phyloP scores from a whole-genome alignment of 225 moss, liverwort and hornwort genomes.

The Rhytidiadelphus loreus region DNA sequence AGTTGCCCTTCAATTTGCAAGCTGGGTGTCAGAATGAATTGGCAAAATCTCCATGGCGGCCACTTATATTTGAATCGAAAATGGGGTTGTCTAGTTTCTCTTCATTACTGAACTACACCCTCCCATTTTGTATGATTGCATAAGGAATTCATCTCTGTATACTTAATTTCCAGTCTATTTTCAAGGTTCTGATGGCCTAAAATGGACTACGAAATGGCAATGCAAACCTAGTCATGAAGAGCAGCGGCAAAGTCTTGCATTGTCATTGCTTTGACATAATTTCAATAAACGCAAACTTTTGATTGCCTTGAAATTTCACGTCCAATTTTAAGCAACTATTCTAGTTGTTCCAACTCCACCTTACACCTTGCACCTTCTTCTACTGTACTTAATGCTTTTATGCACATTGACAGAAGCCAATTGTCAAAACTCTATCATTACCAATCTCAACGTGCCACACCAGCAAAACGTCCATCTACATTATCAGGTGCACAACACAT shows the following conservation, averaged over 20 bases:
- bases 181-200: neutral
- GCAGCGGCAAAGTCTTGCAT: neutral
- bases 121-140: neutral
- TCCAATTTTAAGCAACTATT: neutral
- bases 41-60: neutral
- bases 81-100: neutral
- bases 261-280: neutral
- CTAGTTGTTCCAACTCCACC: neutral
- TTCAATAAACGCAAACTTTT: too few species aligned
- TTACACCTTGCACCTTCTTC: neutral
- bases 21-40: neutral
- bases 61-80: neutral
- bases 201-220: neutral
- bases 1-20: neutral
- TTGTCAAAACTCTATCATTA: neutral
- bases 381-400: neutral
- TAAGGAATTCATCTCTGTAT: too few species aligned
- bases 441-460: neutral
- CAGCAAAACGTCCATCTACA: neutral
- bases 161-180: neutral
- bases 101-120: neutral
- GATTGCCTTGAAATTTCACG: neutral
- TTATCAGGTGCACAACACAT: neutral
- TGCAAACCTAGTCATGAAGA: neutral
- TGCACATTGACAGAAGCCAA: neutral